Evolutionary conservation across 228 moss, liverwort and hornwort genomes (phyloP).

Genomic region (Sphagnum fallax): DNA sequence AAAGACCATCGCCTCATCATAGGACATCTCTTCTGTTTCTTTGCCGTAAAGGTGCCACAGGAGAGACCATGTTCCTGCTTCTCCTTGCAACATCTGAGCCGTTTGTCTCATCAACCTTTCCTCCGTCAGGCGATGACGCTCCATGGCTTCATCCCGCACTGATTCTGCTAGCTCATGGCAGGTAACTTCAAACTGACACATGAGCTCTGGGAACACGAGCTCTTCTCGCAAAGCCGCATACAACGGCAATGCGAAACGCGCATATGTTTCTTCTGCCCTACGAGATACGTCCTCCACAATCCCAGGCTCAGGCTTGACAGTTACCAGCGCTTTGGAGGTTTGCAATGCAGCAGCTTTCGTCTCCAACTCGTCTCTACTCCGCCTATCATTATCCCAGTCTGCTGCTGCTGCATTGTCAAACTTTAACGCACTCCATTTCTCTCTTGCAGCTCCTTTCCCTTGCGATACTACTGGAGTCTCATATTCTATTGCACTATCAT

Average conservation of each 20-base stretch:
- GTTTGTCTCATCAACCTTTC: constrained; percentile 96
- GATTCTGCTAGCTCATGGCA: constrained; percentile 78
- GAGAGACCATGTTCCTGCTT: constrained; percentile 89
- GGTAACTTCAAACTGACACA: constrained; percentile 70
- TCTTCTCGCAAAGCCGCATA: constrained; percentile 71
- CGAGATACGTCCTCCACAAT: constrained; percentile 61
- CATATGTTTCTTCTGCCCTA: constrained; percentile 80
- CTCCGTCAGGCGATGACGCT: constrained; percentile 89
- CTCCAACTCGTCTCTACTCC: constrained; percentile 11
- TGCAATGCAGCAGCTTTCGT: constrained; percentile 15
- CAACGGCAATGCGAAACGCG: constrained; percentile 71
- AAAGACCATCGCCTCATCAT: constrained; percentile 61
- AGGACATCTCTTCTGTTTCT: constrained; percentile 60
- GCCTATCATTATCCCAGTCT: constrained; percentile 30
- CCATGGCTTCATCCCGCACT: constrained; percentile 84
- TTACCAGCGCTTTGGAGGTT: constrained; percentile 25
- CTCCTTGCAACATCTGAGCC: constrained; percentile 82
- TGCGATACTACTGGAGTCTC: constrained; percentile 24
- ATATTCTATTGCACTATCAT: constrained; percentile 14
- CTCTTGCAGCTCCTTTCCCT: constrained; percentile 11
- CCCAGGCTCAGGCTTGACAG: constrained; percentile 55
- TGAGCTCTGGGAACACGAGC: constrained; percentile 65
- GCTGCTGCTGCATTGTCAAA: constrained; percentile 18
- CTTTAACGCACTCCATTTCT: constrained; percentile 19
- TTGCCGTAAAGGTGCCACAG: constrained; percentile 94